Base-by-base conservation (phyloP, 805 yeast species). In the Nakazawaea siamensis region DNA sequence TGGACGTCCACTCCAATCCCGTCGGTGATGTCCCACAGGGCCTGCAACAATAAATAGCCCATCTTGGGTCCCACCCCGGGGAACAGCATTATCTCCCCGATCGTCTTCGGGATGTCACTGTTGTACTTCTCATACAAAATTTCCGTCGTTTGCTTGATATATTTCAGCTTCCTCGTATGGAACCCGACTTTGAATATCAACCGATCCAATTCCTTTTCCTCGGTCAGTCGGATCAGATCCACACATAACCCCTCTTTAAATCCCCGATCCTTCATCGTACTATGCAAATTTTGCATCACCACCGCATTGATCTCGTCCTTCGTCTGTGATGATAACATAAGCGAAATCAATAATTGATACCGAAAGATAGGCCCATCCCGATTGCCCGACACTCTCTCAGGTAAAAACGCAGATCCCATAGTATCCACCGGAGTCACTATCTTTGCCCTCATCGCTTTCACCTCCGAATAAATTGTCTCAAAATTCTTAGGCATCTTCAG, bases 1-100 rank as follows among this genome's bases (percentile, higher is more conserved):
- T 88, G 97, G 3, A 85, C 88, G 52, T 88, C 97, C 9, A 88
- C 96, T 7, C 97, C 96, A n/a, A 88, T 84, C 0, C 97, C 97
- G 11, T 64, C 60, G 35, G 68, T 76, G 39, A 78, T 61, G 27
- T 66, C 61, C 96, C 96, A 87, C 0, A 92, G 95, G 27, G 74
- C 70, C 48, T 86, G 95, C 39, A 86, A 60, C 2, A 88, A 66
- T 26, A 88, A 57, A 51, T 72, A 81, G 0, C 94, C 95, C 97
- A 88, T 88, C 53, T 88, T 88, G 7, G 95, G 95, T 0, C 97
- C 97, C 3, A 88, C 94, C 0, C 97, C 97, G 0, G 96, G 96
- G 21, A 88, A 59, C 0, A 69, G 55, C 4, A 71, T 64, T 34
- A 88, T 64, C 1, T 79, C 88, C 5, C 69, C 75, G 7, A 82